phyloP scores from a whole-genome alignment of 305 asterid species.

The Coffea humblotiana region DNA sequence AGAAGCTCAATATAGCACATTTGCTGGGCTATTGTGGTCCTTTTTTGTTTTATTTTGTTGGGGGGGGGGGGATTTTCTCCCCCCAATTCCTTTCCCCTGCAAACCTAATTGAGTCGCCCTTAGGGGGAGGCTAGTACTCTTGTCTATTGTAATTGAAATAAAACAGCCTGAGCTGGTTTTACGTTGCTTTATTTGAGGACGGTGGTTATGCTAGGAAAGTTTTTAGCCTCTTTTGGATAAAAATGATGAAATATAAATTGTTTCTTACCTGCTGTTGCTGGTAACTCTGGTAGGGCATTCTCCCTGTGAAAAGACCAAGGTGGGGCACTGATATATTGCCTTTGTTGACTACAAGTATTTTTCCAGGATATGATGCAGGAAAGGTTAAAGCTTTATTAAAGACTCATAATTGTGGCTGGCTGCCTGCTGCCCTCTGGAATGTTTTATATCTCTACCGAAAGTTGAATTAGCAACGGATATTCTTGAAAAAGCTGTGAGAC shows the following conservation, averaged over 20 bases:
- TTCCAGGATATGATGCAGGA: not conserved
- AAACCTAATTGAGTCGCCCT: too few relatives aligned
- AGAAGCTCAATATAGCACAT: too few relatives aligned
- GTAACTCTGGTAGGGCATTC: slow-evolving; percentile 6
- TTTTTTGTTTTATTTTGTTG: too few relatives aligned
- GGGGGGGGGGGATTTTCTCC: too few relatives aligned
- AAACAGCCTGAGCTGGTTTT: not conserved
- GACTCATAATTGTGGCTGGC: not conserved
- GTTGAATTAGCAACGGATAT: not conserved
- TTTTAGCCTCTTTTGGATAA: not conserved
- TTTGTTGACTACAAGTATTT: not conserved
- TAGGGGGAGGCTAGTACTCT: too few relatives aligned
- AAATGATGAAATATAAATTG: too few relatives aligned
- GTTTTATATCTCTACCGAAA: not conserved
- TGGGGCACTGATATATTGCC: not conserved
- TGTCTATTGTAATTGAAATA: too few relatives aligned
- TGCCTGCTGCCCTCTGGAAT: not conserved
- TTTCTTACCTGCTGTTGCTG: not conserved
- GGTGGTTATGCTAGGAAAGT: not conserved
- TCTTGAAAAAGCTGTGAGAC: not conserved
- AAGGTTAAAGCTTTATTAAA: not conserved
- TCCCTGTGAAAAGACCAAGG: not conserved
- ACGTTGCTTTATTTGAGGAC: not conserved
- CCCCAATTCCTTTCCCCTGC: too few relatives aligned
- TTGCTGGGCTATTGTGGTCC: too few relatives aligned